Evolutionary conservation across 2,329 filamentous ascomycete species (phyloP), one percentile per base, ranked within the genome.

Genomic region (Emericellopsis atlantica): DNA sequence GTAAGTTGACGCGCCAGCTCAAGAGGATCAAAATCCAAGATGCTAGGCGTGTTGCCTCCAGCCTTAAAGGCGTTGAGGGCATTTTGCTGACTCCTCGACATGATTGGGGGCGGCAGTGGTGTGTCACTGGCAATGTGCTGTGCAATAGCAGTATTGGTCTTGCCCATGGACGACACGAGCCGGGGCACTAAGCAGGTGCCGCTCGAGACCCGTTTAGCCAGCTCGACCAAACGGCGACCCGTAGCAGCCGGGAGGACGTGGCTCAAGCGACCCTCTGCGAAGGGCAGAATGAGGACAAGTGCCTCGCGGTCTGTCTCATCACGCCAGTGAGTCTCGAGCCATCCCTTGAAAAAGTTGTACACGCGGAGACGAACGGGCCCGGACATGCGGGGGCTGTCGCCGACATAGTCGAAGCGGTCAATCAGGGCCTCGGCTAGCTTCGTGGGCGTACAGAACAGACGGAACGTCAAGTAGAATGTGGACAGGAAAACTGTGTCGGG

Each of bases 321-420:
- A 37, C 84, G 79, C 90, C 92, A 98, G 60, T 98, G 88, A 6
- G 84, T 92, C 64, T 96, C 92, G 16, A 98, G 68, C 92, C 92
- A 98, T 34, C 85, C 84, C 61, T 98, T 98, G 70, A 98, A 87
- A 43, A 88, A 81, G 56, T 98, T 96, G 67, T 93, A 96, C 2
- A 96, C 87, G 40, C 92, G 79, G 37, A 98, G 67, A 39, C 89
- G 80, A 18, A 96, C 90, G 0, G 90, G 86, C 3, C 72, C 75
- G 18, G 88, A 80, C 46, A 89, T 62, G 44, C 79, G 74, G 18
- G 79, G 76, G 37, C 81, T 84, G 44, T 92, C 83, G 11, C 78
- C 83, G 32, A 95, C 83, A 51, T 95, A 95, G 44, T 95, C 85
- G 58, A 94, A 98, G 24, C 93, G 81, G 43, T 92, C 83, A 40